Evolutionary conservation across 2,329 filamentous ascomycete species (phyloP).

Genomic region (Fusarium duplospermum): DNA sequence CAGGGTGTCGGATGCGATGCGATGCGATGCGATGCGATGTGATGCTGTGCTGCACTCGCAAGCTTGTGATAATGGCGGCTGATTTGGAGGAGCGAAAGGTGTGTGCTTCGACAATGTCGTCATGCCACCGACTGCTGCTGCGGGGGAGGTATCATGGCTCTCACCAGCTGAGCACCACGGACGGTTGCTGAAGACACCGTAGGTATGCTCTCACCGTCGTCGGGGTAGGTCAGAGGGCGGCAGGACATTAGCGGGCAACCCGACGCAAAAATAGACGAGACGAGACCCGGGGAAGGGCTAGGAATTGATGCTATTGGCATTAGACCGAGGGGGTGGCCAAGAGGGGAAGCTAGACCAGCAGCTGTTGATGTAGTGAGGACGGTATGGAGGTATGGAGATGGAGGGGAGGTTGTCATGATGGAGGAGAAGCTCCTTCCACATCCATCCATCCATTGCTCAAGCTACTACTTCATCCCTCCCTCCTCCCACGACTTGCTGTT

Average conservation of each 20-base stretch:
- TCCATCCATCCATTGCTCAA: background rate
- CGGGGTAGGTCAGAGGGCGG: conserved; percentile 8
- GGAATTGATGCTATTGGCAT: conserved; percentile 2
- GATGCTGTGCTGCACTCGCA: conserved; percentile 1
- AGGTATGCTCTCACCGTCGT: conserved; percentile 23
- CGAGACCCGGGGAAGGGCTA: conserved; percentile 9
- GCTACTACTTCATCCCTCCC: background rate
- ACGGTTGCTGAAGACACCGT: conserved; percentile 10
- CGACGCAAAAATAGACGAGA: conserved; percentile 6
- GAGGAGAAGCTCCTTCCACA: conserved; percentile 23
- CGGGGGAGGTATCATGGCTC: conserved; percentile 34
- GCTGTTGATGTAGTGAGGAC: background rate
- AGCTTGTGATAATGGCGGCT: conserved; percentile 5
- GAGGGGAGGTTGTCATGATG: conserved; percentile 34
- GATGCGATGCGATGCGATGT: background rate
- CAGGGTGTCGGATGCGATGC: background rate
- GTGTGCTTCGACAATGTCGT: conserved; percentile 42
- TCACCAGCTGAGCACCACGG: conserved; percentile 1
- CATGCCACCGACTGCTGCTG: conserved; percentile 37
- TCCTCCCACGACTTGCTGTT: background rate
- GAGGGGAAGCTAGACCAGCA: conserved; percentile 12
- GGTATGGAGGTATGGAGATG: background rate
- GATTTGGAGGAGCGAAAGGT: conserved; percentile 4
- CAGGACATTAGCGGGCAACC: conserved; percentile 22
- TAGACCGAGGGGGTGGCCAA: background rate